Base-by-base conservation (phyloP, 805 yeast species). In the Lachancea meyersii region DNA sequence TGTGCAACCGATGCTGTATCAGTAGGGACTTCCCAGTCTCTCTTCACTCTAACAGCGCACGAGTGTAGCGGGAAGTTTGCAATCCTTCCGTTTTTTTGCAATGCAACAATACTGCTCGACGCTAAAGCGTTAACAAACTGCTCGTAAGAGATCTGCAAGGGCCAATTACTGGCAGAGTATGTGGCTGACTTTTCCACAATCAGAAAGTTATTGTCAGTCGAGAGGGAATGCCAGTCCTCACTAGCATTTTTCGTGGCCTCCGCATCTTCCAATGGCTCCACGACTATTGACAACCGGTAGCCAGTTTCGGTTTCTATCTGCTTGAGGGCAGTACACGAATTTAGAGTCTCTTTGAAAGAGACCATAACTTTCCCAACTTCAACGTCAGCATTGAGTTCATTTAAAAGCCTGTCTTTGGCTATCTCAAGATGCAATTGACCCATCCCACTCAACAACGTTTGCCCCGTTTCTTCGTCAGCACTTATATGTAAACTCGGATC, bases 351-450 rank as follows among this genome's bases (percentile, higher is more conserved):
- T 57, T 86, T 87, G 61, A 85, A 91, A 0, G 97, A 84, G 4
- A 93, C 96, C 68, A 80, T 86, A 17, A 93, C 86, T 40, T 81
- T 80, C 35, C 96, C 88, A 31, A 87, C 72, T 24, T 80, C 80
- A 1, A 86, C 83, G 43, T 81, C 79, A 2, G 95, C 96, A 59
- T 82, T 82, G 73, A 88, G 71, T 45, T 87, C 95, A 33, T 75
- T 76, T n/a, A 86, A 65, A 32, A 88, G 71, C 43, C 97, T 71
- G 53, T 86, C 93, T 37, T 72, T 73, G 1, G 93, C 84, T 50
- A 93, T 88, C 52, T 93, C 97, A 38, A 93, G 70, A 65, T 93
- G 98, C 37, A 93, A 70, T 57, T 93, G 98, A 48, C 98, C 98
- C 96, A 91, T 89, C 52, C 98, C 98, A 44, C 95, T 85, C 57